These are phyloP conservation scores for Porogramme epimiltina DNA, from an alignment of 1,284 basidiomycete species.

Conservation along the genomic window DNA sequence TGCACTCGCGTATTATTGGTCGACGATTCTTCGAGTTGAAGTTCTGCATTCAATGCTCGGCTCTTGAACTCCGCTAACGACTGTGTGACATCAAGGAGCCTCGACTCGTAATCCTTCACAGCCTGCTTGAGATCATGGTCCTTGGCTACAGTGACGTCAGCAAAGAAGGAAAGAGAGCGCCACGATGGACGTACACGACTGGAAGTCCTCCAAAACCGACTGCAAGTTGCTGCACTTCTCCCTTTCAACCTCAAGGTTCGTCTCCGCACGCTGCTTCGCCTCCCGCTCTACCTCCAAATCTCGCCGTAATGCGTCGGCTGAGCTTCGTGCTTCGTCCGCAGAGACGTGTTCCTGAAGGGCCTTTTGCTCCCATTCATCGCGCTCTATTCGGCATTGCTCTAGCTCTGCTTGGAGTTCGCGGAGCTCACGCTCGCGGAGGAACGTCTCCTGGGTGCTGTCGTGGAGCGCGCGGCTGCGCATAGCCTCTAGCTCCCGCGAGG, in stretches of 20 bases:
- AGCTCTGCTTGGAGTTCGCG: slow-evolving; percentile 81
- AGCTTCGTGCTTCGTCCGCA: slow-evolving; percentile 66
- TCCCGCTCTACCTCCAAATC: slow-evolving; percentile 70
- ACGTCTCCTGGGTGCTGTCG: slow-evolving; percentile 70
- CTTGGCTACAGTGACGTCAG: slow-evolving; percentile 50
- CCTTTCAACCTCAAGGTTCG: slow-evolving; percentile 67
- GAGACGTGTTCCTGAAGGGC: slow-evolving; percentile 75
- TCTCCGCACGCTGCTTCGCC: slow-evolving; percentile 52
- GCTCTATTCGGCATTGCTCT: slow-evolving; percentile 81
- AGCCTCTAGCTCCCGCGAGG: slow-evolving; percentile 68
- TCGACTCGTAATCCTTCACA: slow-evolving; percentile 79
- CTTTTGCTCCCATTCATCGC: slow-evolving; percentile 87
- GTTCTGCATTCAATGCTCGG: slow-evolving; percentile 85
- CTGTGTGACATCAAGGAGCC: slow-evolving; percentile 69
- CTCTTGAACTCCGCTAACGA: slow-evolving; percentile 85
- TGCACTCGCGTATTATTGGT: slow-evolving; percentile 66
- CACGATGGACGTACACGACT: slow-evolving; percentile 59
- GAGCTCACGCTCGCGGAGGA: slow-evolving; percentile 78
- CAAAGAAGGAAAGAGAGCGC: slow-evolving; percentile 25
- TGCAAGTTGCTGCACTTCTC: slow-evolving; percentile 86
- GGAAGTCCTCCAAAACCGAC: slow-evolving; percentile 93
- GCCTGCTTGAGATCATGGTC: slow-evolving; percentile 80
- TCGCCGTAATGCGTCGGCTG: slow-evolving; percentile 59
- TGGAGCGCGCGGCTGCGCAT: slow-evolving; percentile 63
- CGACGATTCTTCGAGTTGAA: slow-evolving; percentile 74